Percentiles rank a stretch among this genome's conserved stretches.
Conservation (phyloP, 345 rosid species). For the Clausena lansium region DNA sequence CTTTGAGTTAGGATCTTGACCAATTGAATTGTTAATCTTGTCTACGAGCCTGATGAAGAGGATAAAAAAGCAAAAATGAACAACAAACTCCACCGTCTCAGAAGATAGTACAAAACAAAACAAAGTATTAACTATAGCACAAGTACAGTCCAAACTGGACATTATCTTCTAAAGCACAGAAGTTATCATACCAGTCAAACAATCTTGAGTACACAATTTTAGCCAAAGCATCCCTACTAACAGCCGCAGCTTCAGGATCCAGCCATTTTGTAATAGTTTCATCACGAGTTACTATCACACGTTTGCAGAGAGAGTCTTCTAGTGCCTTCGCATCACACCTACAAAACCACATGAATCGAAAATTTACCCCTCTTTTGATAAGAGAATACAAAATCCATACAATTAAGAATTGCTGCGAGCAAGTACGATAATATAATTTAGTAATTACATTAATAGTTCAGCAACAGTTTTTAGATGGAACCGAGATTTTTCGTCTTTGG, state of each 20-base stretch:
- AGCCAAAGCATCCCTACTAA: slow-evolving; percentile 95
- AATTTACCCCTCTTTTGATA: slow-evolving; percentile 10
- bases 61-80: slow-evolving; percentile 11
- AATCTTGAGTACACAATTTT: slow-evolving; percentile 87
- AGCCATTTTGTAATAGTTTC: slow-evolving; percentile 95
- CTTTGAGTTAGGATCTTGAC: slow-evolving; percentile 93
- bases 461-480: slow-evolving; percentile 87
- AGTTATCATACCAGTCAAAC: slow-evolving; percentile 88
- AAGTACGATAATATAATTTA: slow-evolving; percentile 14
- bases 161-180: slow-evolving; percentile 11
- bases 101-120: slow-evolving; percentile 10
- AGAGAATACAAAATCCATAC: slow-evolving; percentile 1
- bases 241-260: slow-evolving; percentile 85
- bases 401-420: slow-evolving; percentile 6
- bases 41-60: slow-evolving; percentile 77
- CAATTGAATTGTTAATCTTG: slow-evolving; percentile 86
- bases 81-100: neutral
- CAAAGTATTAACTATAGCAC: neutral
- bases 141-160: slow-evolving; percentile 12
- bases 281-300: slow-evolving; percentile 95
- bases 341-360: slow-evolving; percentile 31
- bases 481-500: slow-evolving; percentile 87
- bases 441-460: slow-evolving; percentile 77
- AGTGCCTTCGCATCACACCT: slow-evolving; percentile 90
- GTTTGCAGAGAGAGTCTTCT: slow-evolving; percentile 98